Conservation (phyloP, 306 rosid genomes). For the Pyrus communis region DNA sequence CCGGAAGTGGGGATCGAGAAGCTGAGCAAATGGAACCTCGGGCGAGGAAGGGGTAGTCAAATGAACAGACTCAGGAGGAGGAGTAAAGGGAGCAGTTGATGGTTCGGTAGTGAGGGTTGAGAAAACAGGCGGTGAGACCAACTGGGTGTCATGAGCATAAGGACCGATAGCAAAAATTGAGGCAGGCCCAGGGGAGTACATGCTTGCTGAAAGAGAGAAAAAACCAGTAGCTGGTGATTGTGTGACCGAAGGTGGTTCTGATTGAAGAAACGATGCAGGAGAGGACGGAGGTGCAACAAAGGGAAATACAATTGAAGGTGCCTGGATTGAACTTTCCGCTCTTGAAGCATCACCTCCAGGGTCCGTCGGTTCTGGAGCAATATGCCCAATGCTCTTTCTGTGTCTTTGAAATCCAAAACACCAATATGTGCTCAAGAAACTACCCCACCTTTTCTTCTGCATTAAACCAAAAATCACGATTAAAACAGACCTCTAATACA, state of each 20-base stretch:
- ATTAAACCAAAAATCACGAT: slow-evolving; percentile 10
- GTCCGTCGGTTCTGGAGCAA: slow-evolving; percentile 53
- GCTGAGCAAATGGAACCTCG: slow-evolving; percentile 93
- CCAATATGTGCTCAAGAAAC: slow-evolving; percentile 53
- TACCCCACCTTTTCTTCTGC: slow-evolving; percentile 92
- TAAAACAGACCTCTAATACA: slow-evolving; percentile 8
- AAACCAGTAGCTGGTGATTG: slow-evolving; percentile 59
- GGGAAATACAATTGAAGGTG: slow-evolving; percentile 45
- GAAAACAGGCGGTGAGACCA: slow-evolving; percentile 92
- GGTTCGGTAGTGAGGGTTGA: slow-evolving; percentile 82
- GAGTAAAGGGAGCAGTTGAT: slow-evolving; percentile 95
- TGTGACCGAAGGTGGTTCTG: slow-evolving; percentile 80
- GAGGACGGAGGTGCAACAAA: slow-evolving; percentile 94
- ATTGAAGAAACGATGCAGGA: slow-evolving; percentile 85
- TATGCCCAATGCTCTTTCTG: slow-evolving; percentile 68
- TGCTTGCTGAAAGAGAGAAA: slow-evolving; percentile 61
- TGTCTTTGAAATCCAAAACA: slow-evolving; percentile 67
- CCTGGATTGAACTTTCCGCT: slow-evolving; percentile 42
- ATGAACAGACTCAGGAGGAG: slow-evolving; percentile 82
- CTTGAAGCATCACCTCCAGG: slow-evolving; percentile 27
- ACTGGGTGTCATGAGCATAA: slow-evolving; percentile 79
- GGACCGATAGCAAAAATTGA: slow-evolving; percentile 94
- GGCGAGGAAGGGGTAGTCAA: slow-evolving; percentile 96
- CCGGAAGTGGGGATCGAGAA: slow-evolving; percentile 51
- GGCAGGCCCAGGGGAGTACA: slow-evolving; percentile 93